phyloP scores from a whole-genome alignment of 2,329 filamentous ascomycete genomes.

The Plenodomus tracheiphilus region DNA sequence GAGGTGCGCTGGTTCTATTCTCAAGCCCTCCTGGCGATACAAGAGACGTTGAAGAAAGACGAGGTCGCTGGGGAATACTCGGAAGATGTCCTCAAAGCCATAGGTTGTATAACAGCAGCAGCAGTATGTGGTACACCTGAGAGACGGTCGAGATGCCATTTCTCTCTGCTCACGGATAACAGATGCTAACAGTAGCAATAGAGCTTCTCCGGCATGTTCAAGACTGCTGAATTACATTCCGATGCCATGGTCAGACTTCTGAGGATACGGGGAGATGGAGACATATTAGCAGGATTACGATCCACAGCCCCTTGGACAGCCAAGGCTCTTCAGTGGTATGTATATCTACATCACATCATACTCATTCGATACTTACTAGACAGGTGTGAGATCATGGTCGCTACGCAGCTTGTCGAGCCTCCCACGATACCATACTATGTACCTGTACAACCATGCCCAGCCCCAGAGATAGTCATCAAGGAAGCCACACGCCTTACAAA shows the following conservation, averaged over 20 bases:
- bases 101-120: slow-evolving; percentile 23
- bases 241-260: slow-evolving; percentile 22
- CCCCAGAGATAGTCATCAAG: slow-evolving; percentile 9
- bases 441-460: not conserved
- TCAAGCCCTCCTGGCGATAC: slow-evolving; percentile 16
- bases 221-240: slow-evolving; percentile 20
- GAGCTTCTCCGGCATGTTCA: slow-evolving; percentile 20
- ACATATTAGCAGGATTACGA: slow-evolving; percentile 16
- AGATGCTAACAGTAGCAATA: not conserved
- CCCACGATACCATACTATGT: slow-evolving; percentile 18
- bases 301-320: slow-evolving; percentile 11
- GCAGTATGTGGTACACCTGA: slow-evolving; percentile 16
- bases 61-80: slow-evolving; percentile 11
- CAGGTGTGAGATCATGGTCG: slow-evolving; percentile 30
- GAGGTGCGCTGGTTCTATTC: slow-evolving; percentile 21
- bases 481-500: slow-evolving; percentile 13
- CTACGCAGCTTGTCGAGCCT: slow-evolving; percentile 13
- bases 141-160: not conserved
- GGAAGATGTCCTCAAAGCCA: slow-evolving; percentile 16
- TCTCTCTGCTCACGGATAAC: not conserved
- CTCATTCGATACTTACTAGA: not conserved
- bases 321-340: slow-evolving; percentile 24
- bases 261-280: slow-evolving; percentile 17
- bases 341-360: not conserved
- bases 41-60: slow-evolving; percentile 15